Percentiles rank a stretch among this genome's conserved stretches.
Conservation (phyloP, 768 basidiomycete genomes). For the Boletus barrowsii region DNA sequence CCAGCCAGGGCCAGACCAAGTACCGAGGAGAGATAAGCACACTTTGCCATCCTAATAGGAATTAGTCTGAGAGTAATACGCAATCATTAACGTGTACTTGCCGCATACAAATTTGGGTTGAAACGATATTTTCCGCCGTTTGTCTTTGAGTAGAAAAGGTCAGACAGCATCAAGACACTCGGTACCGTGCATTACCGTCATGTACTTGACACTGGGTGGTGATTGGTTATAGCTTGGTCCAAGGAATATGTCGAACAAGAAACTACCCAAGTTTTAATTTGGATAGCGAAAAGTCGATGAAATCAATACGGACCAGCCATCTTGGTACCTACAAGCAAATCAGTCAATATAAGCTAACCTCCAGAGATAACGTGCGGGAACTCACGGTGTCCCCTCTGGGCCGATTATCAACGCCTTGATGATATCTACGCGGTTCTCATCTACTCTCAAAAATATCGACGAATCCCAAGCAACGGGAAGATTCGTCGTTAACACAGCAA, state of each 20-base stretch:
- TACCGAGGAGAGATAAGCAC: conserved; percentile 86
- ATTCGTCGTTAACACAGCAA: conserved; percentile 91
- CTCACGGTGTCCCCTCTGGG: conserved; percentile 91
- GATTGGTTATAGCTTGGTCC: conserved; percentile 84
- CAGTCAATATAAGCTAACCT: background rate
- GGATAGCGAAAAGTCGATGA: background rate
- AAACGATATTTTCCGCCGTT: conserved; percentile 87
- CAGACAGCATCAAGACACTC: conserved; percentile 6
- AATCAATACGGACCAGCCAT: conserved; percentile 69
- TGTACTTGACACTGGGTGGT: conserved; percentile 74
- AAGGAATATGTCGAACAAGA: conserved; percentile 90
- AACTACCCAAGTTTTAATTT: conserved; percentile 35
- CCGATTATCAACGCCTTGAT: conserved; percentile 92
- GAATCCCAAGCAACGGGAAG: conserved; percentile 95
- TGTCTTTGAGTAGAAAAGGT: conserved; percentile 45
- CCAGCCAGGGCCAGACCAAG: conserved; percentile 95
- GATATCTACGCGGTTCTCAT: conserved; percentile 87
- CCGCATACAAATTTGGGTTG: conserved; percentile 93
- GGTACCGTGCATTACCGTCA: conserved; percentile 41
- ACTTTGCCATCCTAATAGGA: conserved; percentile 86
- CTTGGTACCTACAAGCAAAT: conserved; percentile 61
- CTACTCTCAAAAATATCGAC: conserved; percentile 88
- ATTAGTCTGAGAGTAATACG: background rate
- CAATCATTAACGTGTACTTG: conserved; percentile 33
- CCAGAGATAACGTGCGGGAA: conserved; percentile 11